Evolutionary conservation across 768 basidiomycete genomes (phyloP).

Genomic region (Mycena indigotica): DNA sequence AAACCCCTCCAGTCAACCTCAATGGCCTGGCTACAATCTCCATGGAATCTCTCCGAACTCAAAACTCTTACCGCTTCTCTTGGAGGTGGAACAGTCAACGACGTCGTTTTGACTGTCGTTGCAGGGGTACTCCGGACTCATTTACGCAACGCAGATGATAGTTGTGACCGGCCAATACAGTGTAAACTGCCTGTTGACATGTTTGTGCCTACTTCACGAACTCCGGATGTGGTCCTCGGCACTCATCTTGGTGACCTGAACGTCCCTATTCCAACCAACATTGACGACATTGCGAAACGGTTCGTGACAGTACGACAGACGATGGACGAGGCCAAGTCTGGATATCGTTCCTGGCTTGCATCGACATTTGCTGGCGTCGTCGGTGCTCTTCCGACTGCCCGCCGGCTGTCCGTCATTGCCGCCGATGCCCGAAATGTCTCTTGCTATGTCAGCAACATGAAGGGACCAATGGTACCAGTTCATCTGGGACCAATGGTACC

Average conservation of each 20-base stretch:
- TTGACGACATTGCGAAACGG: background rate
- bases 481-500: background rate
- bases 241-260: background rate
- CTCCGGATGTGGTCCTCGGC: background rate
- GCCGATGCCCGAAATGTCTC: background rate
- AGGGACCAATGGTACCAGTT: background rate
- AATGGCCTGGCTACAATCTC: background rate
- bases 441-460: slow-evolving; percentile 5
- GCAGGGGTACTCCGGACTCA: slow-evolving; percentile 1
- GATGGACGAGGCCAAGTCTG: background rate
- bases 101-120: slow-evolving; percentile 8
- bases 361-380: background rate
- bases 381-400: background rate
- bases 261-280: background rate
- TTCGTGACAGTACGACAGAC: background rate
- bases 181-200: slow-evolving; percentile 5
- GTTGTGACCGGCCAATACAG: background rate
- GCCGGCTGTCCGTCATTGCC: background rate
- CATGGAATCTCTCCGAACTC: background rate
- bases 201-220: background rate
- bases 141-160: slow-evolving; percentile 2
- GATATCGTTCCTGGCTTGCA: background rate
- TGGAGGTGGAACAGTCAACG: slow-evolving; percentile 10
- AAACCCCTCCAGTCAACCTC: slow-evolving; percentile 1
- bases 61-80: background rate